Percentiles rank a stretch among this genome's conserved stretches.
Evolutionary conservation across 1,139 yeast genomes (phyloP).

Genomic region (Hyphopichia pseudoburtonii): DNA sequence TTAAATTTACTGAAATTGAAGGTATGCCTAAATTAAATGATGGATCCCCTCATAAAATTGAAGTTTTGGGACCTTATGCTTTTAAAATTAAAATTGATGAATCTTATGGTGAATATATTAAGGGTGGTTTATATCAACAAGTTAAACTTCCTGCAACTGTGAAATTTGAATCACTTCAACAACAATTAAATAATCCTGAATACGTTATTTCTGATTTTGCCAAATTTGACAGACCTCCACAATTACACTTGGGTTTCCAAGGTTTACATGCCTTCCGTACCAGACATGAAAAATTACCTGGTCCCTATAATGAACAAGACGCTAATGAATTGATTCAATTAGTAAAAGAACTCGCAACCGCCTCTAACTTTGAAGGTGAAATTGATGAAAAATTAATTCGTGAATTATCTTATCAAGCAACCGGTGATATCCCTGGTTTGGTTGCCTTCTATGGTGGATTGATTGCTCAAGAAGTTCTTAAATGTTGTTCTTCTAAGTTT

Average conservation of each 20-base stretch:
- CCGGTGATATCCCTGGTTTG: constrained; percentile 89
- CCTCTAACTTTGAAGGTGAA: constrained; percentile 55
- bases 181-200: constrained; percentile 77
- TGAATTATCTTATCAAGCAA: constrained; percentile 79
- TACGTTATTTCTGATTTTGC: constrained; percentile 83
- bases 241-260: constrained; percentile 87
- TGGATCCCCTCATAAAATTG: constrained; percentile 70
- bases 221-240: constrained; percentile 88
- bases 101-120: constrained; percentile 60
- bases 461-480: constrained; percentile 94
- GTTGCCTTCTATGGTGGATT: constrained; percentile 92
- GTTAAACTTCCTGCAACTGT: constrained; percentile 77
- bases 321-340: constrained; percentile 65
- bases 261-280: constrained; percentile 77
- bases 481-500: constrained; percentile 93
- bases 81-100: constrained; percentile 65
- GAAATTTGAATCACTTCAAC: constrained; percentile 60
- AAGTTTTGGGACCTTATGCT: constrained; percentile 92
- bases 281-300: constrained; percentile 64
- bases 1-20: constrained; percentile 82
- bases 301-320: constrained; percentile 74
- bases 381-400: constrained; percentile 65
- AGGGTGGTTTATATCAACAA: constrained; percentile 90
- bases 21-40: constrained; percentile 70
- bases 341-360: constrained; percentile 58